phyloP scores from a whole-genome alignment of 768 basidiomycete species.

The Lactifluus subvellereus region DNA sequence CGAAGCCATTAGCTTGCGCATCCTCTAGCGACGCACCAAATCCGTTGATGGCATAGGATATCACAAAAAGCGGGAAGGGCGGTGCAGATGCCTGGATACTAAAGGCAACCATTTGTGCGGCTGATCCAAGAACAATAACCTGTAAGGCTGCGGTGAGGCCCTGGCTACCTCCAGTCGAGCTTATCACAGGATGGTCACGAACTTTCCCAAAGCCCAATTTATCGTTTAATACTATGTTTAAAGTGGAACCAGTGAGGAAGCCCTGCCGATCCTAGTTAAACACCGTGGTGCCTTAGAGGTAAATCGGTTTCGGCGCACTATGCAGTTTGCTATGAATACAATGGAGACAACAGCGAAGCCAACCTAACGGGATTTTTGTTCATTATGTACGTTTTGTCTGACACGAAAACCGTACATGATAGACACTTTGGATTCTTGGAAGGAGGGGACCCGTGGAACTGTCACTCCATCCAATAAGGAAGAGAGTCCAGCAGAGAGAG shows the following conservation, averaged over 20 bases:
- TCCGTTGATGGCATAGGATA: slow-evolving; percentile 44
- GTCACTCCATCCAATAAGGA: slow-evolving; percentile 75
- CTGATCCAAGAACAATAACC: slow-evolving; percentile 42
- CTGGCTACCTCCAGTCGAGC: background rate
- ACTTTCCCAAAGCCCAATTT: slow-evolving; percentile 46
- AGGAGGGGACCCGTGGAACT: slow-evolving; percentile 68
- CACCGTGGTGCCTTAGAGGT: background rate
- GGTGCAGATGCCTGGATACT: slow-evolving; percentile 48
- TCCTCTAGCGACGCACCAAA: slow-evolving; percentile 52
- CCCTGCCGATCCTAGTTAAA: slow-evolving; percentile 33
- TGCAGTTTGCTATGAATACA: slow-evolving; percentile 49
- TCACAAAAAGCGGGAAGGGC: slow-evolving; percentile 58
- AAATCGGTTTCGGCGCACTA: slow-evolving; percentile 30
- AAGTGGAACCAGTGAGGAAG: slow-evolving; percentile 41
- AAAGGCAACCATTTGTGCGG: slow-evolving; percentile 49
- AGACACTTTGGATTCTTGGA: slow-evolving; percentile 60
- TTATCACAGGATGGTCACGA: background rate
- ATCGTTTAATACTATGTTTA: slow-evolving; percentile 44
- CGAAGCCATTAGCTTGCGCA: slow-evolving; percentile 66
- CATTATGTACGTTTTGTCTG: background rate
- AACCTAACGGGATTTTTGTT: slow-evolving; percentile 31
- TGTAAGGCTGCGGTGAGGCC: slow-evolving; percentile 20
- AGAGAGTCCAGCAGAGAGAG: slow-evolving; percentile 50
- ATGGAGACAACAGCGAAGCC: slow-evolving; percentile 52
- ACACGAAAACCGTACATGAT: slow-evolving; percentile 33